These are phyloP conservation scores for Podospora appendiculata DNA, from an alignment of 495 filamentous ascomycete species.

Conservation along the genomic window DNA sequence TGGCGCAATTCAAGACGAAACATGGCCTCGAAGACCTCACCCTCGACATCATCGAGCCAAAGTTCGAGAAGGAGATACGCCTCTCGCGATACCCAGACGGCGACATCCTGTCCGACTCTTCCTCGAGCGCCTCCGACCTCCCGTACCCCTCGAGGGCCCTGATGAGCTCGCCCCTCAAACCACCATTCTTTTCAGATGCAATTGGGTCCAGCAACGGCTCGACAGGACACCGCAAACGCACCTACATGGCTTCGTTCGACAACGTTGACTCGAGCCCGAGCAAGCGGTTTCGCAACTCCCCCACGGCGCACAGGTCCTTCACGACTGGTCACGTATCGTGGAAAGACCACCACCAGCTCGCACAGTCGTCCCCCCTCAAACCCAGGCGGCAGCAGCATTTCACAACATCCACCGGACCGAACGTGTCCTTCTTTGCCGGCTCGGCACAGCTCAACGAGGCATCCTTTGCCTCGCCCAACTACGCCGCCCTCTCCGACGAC, in stretches of 20 bases:
- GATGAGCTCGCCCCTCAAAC: constrained; percentile 58
- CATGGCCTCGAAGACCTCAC: constrained; percentile 78
- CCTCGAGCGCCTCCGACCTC: constrained; percentile 60
- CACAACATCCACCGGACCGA: constrained; percentile 50
- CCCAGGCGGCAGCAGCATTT: constrained; percentile 56
- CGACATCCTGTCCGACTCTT: constrained; percentile 69
- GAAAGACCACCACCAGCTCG: constrained; percentile 65
- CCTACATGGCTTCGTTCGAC: constrained; percentile 45
- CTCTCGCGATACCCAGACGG: constrained; percentile 55
- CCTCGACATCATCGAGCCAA: constrained; percentile 66
- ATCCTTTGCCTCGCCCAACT: constrained; percentile 55
- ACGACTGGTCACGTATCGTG: constrained; percentile 54
- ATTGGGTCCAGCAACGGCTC: constrained; percentile 50
- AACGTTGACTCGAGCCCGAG: constrained; percentile 38
- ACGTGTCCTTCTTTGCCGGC: constrained; percentile 62
- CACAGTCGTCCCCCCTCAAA: constrained; percentile 76
- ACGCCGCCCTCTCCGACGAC: constrained; percentile 61
- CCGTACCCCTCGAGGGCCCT: constrained; percentile 44
- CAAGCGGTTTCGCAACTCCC: constrained; percentile 67
- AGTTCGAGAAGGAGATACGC: constrained; percentile 63
- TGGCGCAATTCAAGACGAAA: constrained; percentile 94
- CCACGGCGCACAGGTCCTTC: constrained; percentile 49
- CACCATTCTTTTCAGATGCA: constrained; percentile 62
- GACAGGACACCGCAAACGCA: constrained; percentile 49
- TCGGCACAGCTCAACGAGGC: constrained; percentile 47